These are phyloP conservation scores for Stygiomarasmius scandens DNA, from an alignment of 1,284 basidiomycete species.

Conservation along the genomic window DNA sequence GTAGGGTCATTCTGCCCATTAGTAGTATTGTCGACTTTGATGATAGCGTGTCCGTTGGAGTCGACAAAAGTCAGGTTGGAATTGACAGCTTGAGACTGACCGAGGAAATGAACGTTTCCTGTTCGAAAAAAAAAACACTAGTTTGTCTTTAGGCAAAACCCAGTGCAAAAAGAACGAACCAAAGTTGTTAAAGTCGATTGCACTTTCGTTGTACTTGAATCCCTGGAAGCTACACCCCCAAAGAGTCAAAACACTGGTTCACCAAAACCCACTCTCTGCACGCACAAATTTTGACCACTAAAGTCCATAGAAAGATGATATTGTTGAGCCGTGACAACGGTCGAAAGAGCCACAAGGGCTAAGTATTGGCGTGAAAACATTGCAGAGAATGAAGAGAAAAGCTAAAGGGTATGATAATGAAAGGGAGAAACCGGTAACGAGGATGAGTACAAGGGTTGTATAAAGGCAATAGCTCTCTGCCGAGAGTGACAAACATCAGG, in stretches of 20 bases:
- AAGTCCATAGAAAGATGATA: neutral
- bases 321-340: slow-evolving; percentile 1
- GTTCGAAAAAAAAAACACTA: neutral
- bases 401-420: no score
- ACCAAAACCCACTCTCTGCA: neutral
- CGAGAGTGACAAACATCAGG: no score
- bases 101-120: slow-evolving; percentile 14
- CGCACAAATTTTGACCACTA: slow-evolving; percentile 3
- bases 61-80: slow-evolving; percentile 11
- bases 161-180: slow-evolving; percentile 10
- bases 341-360: neutral
- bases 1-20: slow-evolving; percentile 3
- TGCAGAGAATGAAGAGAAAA: neutral
- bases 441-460: no score
- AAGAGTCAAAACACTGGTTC: neutral
- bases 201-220: slow-evolving; percentile 22
- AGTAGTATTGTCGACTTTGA: slow-evolving; percentile 16
- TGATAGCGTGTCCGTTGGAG: slow-evolving; percentile 8
- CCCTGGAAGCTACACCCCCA: slow-evolving; percentile 16
- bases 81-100: slow-evolving; percentile 8
- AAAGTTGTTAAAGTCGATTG: slow-evolving; percentile 20
- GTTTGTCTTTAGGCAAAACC: neutral
- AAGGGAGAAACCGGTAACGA: slow-evolving; percentile 3
- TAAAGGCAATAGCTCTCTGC: no score
- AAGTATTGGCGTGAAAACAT: neutral